A percentile compares a stretch with the other conserved stretches of the same genome.
These are phyloP conservation scores for Urtica urens DNA, from an alignment of 306 rosid genomes.

Conservation along the genomic window DNA sequence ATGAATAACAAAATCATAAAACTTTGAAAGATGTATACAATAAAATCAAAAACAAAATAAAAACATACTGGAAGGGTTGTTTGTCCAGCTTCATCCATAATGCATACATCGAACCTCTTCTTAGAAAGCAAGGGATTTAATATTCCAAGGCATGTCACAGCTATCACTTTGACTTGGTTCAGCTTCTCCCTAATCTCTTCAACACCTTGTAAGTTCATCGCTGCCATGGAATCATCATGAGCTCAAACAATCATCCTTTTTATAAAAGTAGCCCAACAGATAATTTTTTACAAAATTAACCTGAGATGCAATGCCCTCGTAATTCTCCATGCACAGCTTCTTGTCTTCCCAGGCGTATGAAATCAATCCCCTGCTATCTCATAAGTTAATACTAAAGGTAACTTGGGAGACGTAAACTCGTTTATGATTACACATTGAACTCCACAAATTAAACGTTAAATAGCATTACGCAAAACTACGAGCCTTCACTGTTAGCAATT, in stretches of 20 bases:
- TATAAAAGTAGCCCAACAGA: constrained; percentile 4
- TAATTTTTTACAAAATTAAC: constrained; percentile 28
- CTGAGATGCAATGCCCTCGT: constrained; percentile 70
- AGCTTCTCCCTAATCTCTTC: constrained; percentile 57
- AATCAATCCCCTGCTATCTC: constrained; percentile 59
- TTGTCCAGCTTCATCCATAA: constrained; percentile 99
- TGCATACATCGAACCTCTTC: constrained; percentile 82
- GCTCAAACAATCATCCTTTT: constrained; percentile 11
- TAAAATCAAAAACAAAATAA: neutral
- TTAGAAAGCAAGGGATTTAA: constrained; percentile 67
- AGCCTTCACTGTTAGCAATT: no score
- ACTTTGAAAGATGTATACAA: no score
- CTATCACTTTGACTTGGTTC: constrained; percentile 84
- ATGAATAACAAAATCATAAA: no score
- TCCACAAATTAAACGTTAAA: no score
- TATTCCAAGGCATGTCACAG: constrained; percentile 84
- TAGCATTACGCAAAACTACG: no score
- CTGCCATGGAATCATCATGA: constrained; percentile 30
- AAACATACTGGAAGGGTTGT: constrained; percentile 80
- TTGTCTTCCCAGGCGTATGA: constrained; percentile 76
- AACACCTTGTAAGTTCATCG: constrained; percentile 36
- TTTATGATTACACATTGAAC: no score
- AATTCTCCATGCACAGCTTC: constrained; percentile 74
- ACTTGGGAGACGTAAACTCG: no score
- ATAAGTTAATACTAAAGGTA: constrained; percentile 11